Evolutionary conservation across 306 rosid genomes (phyloP).

Genomic region (Trifolium subterraneum): DNA sequence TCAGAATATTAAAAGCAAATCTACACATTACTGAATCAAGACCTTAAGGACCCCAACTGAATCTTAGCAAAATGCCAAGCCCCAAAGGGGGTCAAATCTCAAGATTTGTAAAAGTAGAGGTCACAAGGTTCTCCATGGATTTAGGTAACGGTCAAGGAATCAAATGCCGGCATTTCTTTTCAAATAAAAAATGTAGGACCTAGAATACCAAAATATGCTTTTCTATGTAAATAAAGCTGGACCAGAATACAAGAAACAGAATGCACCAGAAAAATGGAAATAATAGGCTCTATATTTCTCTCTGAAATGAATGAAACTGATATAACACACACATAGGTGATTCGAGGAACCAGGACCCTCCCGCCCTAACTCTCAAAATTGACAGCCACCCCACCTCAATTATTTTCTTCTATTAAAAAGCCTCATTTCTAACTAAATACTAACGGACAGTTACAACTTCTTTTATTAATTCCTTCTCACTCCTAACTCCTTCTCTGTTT

Average conservation of each 20-base stretch:
- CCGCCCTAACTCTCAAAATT: neutral
- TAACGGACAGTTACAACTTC: neutral
- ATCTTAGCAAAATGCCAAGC: slow-evolving; percentile 4
- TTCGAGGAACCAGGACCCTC: neutral
- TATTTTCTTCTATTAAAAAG: neutral
- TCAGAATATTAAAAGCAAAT: slow-evolving; percentile 28
- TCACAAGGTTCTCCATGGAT: neutral
- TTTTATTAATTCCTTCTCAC: neutral
- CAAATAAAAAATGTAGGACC: neutral
- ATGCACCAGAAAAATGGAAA: neutral
- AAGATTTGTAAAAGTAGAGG: slow-evolving; percentile 26
- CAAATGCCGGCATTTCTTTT: neutral
- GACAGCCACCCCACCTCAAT: neutral
- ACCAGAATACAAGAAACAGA: slow-evolving; percentile 1
- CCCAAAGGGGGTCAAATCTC: neutral
- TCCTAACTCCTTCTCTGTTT: neutral
- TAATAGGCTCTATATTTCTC: neutral
- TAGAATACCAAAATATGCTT: neutral
- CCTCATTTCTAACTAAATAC: neutral
- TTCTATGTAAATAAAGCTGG: neutral
- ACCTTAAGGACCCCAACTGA: neutral
- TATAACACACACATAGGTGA: neutral
- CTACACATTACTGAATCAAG: slow-evolving; percentile 19
- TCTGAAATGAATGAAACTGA: neutral
- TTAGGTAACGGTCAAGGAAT: neutral